A percentile compares a stretch with the other conserved stretches of the same genome.
Evolutionary conservation across 75 land plant genomes (phyloP).

Genomic region (Pseudotsuga menziesii): DNA sequence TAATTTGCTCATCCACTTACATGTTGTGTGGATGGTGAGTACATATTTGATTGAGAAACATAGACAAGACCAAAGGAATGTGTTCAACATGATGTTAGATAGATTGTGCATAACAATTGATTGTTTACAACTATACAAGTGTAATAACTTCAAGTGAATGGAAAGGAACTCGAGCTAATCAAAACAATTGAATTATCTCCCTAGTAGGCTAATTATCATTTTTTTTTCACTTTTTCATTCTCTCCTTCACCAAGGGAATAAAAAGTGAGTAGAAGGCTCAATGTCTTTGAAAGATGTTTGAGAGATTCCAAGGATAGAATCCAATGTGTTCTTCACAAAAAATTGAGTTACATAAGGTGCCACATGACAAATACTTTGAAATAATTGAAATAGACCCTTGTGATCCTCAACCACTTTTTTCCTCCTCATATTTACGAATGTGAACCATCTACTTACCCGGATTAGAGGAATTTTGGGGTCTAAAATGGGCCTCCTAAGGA

Average conservation of each 20-base stretch:
- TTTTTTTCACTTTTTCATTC: slow-evolving; percentile 13
- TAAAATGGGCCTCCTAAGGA: too few relatives aligned
- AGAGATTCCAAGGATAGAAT: slow-evolving; percentile 31
- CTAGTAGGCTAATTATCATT: too few relatives aligned
- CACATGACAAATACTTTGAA: slow-evolving; percentile 68
- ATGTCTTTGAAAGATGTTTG: slow-evolving; percentile 68
- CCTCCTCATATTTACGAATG: slow-evolving; percentile 87
- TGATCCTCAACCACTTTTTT: slow-evolving; percentile 69
- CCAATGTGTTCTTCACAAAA: slow-evolving; percentile 65
- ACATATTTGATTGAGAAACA: too few relatives aligned
- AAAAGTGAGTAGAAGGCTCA: slow-evolving; percentile 76
- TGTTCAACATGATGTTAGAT: slow-evolving; percentile 75
- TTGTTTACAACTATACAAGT: slow-evolving; percentile 73
- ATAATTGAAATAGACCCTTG: slow-evolving; percentile 65
- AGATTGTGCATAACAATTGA: slow-evolving; percentile 75
- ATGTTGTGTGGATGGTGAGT: too few relatives aligned
- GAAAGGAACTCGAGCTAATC: slow-evolving; percentile 10
- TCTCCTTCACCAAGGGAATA: slow-evolving; percentile 79
- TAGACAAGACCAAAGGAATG: too few relatives aligned
- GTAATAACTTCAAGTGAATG: slow-evolving; percentile 56
- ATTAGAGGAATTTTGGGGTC: too few relatives aligned
- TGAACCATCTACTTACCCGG: slow-evolving; percentile 66
- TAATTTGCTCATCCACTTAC: too few relatives aligned
- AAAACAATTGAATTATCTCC: too few relatives aligned
- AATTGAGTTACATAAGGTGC: slow-evolving; percentile 77